A percentile compares a stretch with the other conserved stretches of the same genome.
phyloP scores from a whole-genome alignment of 2,329 filamentous ascomycete genomes.

The Fusarium guadeloupense region DNA sequence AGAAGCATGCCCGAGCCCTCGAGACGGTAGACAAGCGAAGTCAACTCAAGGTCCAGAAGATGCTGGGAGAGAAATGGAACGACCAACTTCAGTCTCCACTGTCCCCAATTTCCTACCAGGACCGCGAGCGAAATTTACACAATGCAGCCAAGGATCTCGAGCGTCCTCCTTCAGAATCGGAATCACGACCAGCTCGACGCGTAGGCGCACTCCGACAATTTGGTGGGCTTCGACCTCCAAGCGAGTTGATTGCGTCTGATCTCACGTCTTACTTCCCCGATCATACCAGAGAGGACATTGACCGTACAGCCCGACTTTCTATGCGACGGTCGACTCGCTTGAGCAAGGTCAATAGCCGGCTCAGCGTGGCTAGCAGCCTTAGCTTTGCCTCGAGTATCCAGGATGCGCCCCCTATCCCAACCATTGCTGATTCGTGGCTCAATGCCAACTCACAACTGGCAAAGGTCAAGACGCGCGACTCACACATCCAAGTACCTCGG shows the following conservation, averaged over 20 bases:
- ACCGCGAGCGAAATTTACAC: slow-evolving; percentile 73
- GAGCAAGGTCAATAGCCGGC: slow-evolving; percentile 89
- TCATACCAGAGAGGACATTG: slow-evolving; percentile 92
- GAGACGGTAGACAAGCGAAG: slow-evolving; percentile 77
- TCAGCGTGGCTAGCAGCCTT: slow-evolving; percentile 92
- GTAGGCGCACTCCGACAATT: slow-evolving; percentile 77
- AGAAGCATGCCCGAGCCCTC: slow-evolving; percentile 72
- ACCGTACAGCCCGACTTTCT: slow-evolving; percentile 92
- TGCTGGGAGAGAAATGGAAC: slow-evolving; percentile 88
- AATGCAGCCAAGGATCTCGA: slow-evolving; percentile 68
- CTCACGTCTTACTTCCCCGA: slow-evolving; percentile 97
- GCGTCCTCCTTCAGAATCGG: slow-evolving; percentile 61
- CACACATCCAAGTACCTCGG: slow-evolving; percentile 56
- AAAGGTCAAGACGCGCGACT: slow-evolving; percentile 54
- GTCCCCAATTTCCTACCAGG: slow-evolving; percentile 78
- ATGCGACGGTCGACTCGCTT: slow-evolving; percentile 89
- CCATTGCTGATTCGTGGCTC: slow-evolving; percentile 94
- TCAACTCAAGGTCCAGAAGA: slow-evolving; percentile 86
- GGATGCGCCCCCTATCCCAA: slow-evolving; percentile 93
- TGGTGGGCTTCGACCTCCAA: slow-evolving; percentile 90
- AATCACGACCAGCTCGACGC: slow-evolving; percentile 53
- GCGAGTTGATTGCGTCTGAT: slow-evolving; percentile 96
- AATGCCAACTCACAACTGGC: slow-evolving; percentile 56
- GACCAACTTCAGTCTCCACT: slow-evolving; percentile 83
- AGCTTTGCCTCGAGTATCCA: slow-evolving; percentile 92